Evolutionary conservation across 352 stramenopile genomes (phyloP).

Genomic region (Phytopythium vexans): DNA sequence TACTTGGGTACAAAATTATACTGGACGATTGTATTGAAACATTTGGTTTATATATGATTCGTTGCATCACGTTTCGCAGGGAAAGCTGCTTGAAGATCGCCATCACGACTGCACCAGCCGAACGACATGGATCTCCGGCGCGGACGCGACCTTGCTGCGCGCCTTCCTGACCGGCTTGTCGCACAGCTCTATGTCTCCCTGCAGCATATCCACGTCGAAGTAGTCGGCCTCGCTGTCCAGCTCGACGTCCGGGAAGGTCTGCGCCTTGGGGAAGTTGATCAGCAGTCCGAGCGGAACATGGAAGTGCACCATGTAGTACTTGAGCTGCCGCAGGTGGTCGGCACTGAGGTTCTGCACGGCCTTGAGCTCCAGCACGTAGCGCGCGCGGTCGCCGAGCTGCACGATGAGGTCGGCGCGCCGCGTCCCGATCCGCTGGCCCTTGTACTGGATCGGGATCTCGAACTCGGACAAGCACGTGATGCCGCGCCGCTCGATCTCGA

Average conservation of each 20-base stretch:
- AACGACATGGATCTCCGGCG: conserved; percentile 5
- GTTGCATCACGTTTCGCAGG: neutral
- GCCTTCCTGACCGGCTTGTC: conserved; percentile 1
- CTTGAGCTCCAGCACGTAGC: conserved; percentile 37
- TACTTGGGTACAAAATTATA: neutral
- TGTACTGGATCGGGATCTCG: conserved; percentile 31
- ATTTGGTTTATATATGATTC: too few species aligned
- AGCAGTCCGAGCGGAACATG: conserved; percentile 26
- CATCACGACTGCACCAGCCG: neutral
- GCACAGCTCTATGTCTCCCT: conserved; percentile 5
- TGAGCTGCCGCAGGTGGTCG: conserved; percentile 28
- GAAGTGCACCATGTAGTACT: conserved; percentile 41
- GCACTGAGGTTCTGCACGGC: conserved; percentile 16
- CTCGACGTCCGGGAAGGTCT: conserved; percentile 23
- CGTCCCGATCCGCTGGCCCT: conserved; percentile 20
- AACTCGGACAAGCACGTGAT: conserved; percentile 23
- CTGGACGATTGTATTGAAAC: too few species aligned
- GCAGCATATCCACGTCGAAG: conserved; percentile 5
- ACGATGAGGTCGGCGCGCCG: conserved; percentile 31
- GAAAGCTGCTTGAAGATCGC: neutral
- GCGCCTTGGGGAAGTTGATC: conserved; percentile 38
- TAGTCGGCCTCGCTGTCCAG: neutral
- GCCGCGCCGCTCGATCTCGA: conserved; percentile 20
- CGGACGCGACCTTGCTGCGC: conserved; percentile 5
- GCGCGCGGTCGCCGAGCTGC: conserved; percentile 15